A percentile compares a stretch with the other conserved stretches of the same genome.
Evolutionary conservation across 345 rosid species (phyloP).

Genomic region (Eucalyptus leucophloia): DNA sequence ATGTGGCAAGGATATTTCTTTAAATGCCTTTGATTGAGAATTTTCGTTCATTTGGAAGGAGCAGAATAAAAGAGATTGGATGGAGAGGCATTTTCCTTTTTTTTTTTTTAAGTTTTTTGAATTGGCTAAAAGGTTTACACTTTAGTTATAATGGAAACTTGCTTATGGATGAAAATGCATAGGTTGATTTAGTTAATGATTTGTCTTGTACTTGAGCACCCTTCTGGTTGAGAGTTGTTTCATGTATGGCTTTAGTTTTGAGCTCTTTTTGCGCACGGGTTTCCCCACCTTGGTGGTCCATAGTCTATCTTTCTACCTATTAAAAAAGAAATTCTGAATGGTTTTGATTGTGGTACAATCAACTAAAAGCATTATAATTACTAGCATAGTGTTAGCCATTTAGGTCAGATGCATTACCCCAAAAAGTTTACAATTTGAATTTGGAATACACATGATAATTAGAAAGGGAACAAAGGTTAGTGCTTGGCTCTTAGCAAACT

Average conservation of each 20-base stretch:
- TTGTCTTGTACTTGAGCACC: not conserved
- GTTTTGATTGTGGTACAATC: not conserved
- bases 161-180: not conserved
- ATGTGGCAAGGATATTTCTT: not conserved
- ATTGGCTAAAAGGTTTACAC: not conserved
- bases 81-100: not conserved
- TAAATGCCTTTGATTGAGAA: not conserved
- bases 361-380: not conserved
- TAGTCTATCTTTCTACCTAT: not conserved
- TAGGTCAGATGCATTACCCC: not conserved
- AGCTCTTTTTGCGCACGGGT: not conserved
- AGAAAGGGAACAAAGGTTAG: not conserved
- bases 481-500: not conserved
- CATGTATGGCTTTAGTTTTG: not conserved
- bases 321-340: not conserved
- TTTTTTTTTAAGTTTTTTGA: not conserved
- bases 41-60: not conserved
- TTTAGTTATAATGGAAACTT: not conserved
- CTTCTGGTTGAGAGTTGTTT: not conserved
- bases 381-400: not conserved
- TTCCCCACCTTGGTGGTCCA: not conserved
- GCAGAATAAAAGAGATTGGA: not conserved
- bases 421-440: not conserved
- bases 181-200: not conserved
- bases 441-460: not conserved